These are phyloP conservation scores for Gamarada debralockiae DNA, from an alignment of 495 filamentous ascomycete species.

Conservation along the genomic window DNA sequence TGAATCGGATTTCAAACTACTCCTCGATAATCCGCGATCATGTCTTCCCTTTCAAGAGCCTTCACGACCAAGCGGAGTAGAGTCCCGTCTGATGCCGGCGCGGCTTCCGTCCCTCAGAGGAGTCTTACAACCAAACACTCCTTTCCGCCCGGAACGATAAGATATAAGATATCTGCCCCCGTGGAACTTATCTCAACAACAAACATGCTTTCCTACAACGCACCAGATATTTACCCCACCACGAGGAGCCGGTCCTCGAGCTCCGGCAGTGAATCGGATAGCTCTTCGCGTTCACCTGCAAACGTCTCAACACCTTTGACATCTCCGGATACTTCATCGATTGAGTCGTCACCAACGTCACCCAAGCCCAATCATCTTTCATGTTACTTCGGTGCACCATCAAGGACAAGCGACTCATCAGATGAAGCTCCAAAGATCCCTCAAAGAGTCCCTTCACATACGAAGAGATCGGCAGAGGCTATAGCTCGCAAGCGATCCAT, in stretches of 20 bases:
- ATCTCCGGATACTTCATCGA: slow-evolving; percentile 69
- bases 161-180: slow-evolving; percentile 78
- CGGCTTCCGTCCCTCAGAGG: slow-evolving; percentile 33
- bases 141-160: slow-evolving; percentile 30
- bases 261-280: slow-evolving; percentile 19
- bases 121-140: slow-evolving; percentile 41
- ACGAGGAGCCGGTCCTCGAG: slow-evolving; percentile 33
- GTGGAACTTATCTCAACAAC: slow-evolving; percentile 88
- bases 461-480: slow-evolving; percentile 59
- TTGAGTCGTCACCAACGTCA: slow-evolving; percentile 50
- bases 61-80: slow-evolving; percentile 18
- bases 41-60: slow-evolving; percentile 18
- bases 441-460: slow-evolving; percentile 74
- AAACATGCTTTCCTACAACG: slow-evolving; percentile 92
- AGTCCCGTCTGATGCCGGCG: slow-evolving; percentile 10
- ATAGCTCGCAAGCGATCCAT: slow-evolving; percentile 63
- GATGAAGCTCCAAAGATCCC: slow-evolving; percentile 62
- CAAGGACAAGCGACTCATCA: slow-evolving; percentile 25
- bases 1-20: slow-evolving; percentile 1
- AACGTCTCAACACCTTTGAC: slow-evolving; percentile 57
- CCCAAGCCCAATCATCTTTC: slow-evolving; percentile 76
- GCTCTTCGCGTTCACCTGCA: slow-evolving; percentile 41
- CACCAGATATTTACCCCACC: slow-evolving; percentile 67
- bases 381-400: slow-evolving; percentile 63
- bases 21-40: slow-evolving; percentile 14